These are phyloP conservation scores for Thymus mandschuricus DNA, from an alignment of 257 asterid genomes.

Conservation along the genomic window DNA sequence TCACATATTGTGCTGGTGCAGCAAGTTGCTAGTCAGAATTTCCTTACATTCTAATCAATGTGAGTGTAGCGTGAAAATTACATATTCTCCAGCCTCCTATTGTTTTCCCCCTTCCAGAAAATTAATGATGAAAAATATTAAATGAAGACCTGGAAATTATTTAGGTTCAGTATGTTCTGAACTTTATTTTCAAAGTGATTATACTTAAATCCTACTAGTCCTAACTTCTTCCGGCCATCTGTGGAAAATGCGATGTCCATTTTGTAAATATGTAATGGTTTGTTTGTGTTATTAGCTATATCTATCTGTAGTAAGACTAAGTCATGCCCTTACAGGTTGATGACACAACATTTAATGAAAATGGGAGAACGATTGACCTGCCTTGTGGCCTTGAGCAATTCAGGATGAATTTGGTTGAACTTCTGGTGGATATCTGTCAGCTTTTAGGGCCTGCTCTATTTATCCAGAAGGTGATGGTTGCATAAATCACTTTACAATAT, in stretches of 20 bases:
- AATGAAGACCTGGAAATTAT: conserved; percentile 6
- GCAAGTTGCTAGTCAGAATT: conserved; percentile 6
- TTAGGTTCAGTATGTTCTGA: conserved; percentile 10
- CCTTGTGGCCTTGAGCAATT: conserved; percentile 82
- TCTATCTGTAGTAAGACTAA: conserved; percentile 13
- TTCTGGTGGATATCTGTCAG: conserved; percentile 76
- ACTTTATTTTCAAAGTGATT: conserved; percentile 19
- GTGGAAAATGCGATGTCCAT: conserved; percentile 17
- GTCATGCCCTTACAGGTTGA: conserved; percentile 62
- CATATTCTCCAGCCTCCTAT: background rate
- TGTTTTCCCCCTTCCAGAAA: background rate
- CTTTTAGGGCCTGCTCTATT: conserved; percentile 67
- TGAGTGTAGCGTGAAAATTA: background rate
- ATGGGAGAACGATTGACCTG: conserved; percentile 57
- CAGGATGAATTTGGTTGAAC: conserved; percentile 79
- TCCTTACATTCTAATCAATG: background rate
- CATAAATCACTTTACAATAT: conserved; percentile 24
- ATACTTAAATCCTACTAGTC: background rate
- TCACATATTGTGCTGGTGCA: background rate
- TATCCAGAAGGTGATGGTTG: conserved; percentile 63
- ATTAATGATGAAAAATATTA: background rate
- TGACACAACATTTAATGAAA: conserved; percentile 56
- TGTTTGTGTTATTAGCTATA: conserved; percentile 16
- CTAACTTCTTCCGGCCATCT: background rate
- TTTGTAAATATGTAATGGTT: conserved; percentile 21